Base-by-base conservation (phyloP, 2,329 filamentous ascomycete species). In the Stachybotrys echinatus region DNA sequence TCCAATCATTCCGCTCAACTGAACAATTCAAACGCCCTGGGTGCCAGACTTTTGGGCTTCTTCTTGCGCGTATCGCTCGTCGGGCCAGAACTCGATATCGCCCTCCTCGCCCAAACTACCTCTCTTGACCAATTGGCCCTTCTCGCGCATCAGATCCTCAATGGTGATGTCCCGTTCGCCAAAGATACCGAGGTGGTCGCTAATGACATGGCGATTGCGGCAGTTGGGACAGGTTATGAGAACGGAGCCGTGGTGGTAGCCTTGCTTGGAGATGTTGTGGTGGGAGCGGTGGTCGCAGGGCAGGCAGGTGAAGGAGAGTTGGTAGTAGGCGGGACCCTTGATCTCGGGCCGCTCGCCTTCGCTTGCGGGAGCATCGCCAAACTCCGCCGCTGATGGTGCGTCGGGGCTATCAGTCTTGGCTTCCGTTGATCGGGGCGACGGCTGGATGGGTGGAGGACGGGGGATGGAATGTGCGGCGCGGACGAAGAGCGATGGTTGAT, bases 41-140 rank as follows among this genome's bases (percentile, higher is more conserved):
- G 27, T 34, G 27, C 27, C 27, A 10, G 27, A 10, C 14, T 14
- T 34, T 14, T 34, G 27, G 14, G 27, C 27, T 14, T 34, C 27
- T 34, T 8, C 27, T 34, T 34, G 27, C 14, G 38, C 17, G 18
- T 40, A 40, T 7, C 17, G 38, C 38, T 84, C 83, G 56, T 95
- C 89, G 23, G 88, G 86, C 87, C 91, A 96, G 58, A 96, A 94
- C 67, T 97, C 92, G 45, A 96, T 73, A 64, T 96, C 88, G n/a
- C 89, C 90, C 57, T 92, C 85, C 56, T 84, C 81, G 47, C 87
- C 83, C 27, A 92, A 64, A 23, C 79, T 81, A 18, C 89, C 87
- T 53, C 81, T 81, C 74, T 86, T 88, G 52, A 92, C 79, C 2
- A 88, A 70, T 55, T 84, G 79, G 5, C 92, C 92, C 62, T 87